phyloP scores from a whole-genome alignment of 202 grass and related monocot genomes.

The Musa balbisiana region DNA sequence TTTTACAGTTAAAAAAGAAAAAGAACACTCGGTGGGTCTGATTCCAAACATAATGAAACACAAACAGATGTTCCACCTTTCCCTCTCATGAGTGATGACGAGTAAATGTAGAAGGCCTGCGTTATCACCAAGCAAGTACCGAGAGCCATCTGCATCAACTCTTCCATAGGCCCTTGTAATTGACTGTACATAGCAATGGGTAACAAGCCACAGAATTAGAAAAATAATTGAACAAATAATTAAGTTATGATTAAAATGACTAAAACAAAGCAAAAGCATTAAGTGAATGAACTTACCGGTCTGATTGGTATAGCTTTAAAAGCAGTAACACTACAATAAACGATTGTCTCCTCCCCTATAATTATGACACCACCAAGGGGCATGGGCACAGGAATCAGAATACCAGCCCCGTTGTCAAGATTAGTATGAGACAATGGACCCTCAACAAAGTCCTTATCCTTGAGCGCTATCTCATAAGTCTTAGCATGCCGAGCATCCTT shows the following conservation, averaged over 20 bases:
- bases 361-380: slow-evolving; percentile 98
- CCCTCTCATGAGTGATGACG: slow-evolving; percentile 88
- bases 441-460: slow-evolving; percentile 97
- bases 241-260: slow-evolving; percentile 2
- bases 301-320: slow-evolving; percentile 98
- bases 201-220: slow-evolving; percentile 16
- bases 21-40: too few species aligned
- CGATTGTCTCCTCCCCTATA: slow-evolving; percentile 89
- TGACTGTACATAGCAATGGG: slow-evolving; percentile 42
- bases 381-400: slow-evolving; percentile 84
- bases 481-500: slow-evolving; percentile 99
- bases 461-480: slow-evolving; percentile 93
- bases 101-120: slow-evolving; percentile 83
- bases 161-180: slow-evolving; percentile 92
- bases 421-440: slow-evolving; percentile 98
- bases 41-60: not conserved
- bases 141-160: slow-evolving; percentile 93
- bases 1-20: too few species aligned
- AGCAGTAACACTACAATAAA: slow-evolving; percentile 78
- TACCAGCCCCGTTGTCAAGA: slow-evolving; percentile 90
- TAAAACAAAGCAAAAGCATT: not conserved
- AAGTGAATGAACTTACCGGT: slow-evolving; percentile 37
- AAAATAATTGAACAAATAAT: not conserved
- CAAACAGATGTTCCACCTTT: slow-evolving; percentile 39
- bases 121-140: slow-evolving; percentile 92